Evolutionary conservation across 106 monocot species (phyloP), one percentile per base, ranked within the genome.

Genomic region (Vanilla planifolia): DNA sequence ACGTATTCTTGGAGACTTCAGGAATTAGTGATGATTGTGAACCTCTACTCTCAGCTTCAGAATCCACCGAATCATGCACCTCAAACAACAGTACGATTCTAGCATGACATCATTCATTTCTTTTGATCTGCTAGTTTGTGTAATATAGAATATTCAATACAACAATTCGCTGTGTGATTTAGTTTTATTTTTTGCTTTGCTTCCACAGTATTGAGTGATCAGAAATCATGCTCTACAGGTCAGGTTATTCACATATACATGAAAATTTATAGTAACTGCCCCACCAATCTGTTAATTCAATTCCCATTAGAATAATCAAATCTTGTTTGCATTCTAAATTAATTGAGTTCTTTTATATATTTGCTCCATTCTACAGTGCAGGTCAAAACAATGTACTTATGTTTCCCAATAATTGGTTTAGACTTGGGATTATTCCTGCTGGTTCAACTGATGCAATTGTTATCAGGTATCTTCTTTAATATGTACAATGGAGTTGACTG

Each of bases 401-500:
- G 66, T 93, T 93, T 55, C 93, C 93, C 19, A 89, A 89, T 69
- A 69, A 75, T 69, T 73, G 84, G 78, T 79, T 93, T 68, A 89
- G 89, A 57, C 48, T 93, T 74, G 93, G 93, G 74, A 71, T 93
- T 45, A 85, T 93, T 55, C 93, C 93, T 72, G 75, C 93, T 39
- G 93, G 93, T 24, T 93, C 93, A 52, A 93, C 93, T 56, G 93
- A 93, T 70, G 76, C 93, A 41, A 89, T 93, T 75, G 93, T 93
- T 10, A 63, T 93, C 13, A 93, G 93, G 93, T 93, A 81, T 34
- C 3, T 41, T 20, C 20, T 34, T 48, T 26, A 11, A 3, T 50
- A 27, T 55, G 27, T 55, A 32, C 15, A 20, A 35, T 57, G 33
- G 16, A 35, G 17, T 21, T 14, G 14, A 2, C 20, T 35, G n/a